A percentile compares a stretch with the other conserved stretches of the same genome.
phyloP scores from a whole-genome alignment of 768 basidiomycete genomes.

The Tylopilus felleus region DNA sequence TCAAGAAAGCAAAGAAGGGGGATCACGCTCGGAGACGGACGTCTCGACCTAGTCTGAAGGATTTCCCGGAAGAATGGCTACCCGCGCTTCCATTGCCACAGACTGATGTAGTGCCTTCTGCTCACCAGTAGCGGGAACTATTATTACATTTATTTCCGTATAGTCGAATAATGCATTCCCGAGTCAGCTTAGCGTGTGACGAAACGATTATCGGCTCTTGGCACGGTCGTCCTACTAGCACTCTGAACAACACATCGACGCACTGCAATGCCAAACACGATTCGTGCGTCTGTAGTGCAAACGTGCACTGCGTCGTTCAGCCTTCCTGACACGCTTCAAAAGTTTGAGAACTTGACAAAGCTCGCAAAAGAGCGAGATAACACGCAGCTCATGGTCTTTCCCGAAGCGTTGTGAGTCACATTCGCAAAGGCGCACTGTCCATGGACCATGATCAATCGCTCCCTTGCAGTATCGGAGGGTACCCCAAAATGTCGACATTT shows the following conservation, averaged over 20 bases:
- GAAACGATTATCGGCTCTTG: not conserved
- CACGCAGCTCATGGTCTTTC: slow-evolving; percentile 51
- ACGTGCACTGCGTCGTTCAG: slow-evolving; percentile 46
- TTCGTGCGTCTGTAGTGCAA: slow-evolving; percentile 53
- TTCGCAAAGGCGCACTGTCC: not conserved
- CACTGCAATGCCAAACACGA: slow-evolving; percentile 27
- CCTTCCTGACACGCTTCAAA: slow-evolving; percentile 44
- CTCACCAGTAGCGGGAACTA: slow-evolving; percentile 9
- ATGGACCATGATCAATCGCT: not conserved
- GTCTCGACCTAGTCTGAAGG: slow-evolving; percentile 62
- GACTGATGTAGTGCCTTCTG: slow-evolving; percentile 3
- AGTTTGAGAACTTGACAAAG: slow-evolving; percentile 44
- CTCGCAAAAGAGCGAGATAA: slow-evolving; percentile 46
- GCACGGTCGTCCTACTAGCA: not conserved
- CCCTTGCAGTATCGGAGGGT: slow-evolving; percentile 51
- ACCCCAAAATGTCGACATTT: slow-evolving; percentile 53
- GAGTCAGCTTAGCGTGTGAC: slow-evolving; percentile 2
- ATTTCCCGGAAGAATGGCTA: slow-evolving; percentile 88
- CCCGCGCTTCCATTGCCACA: slow-evolving; percentile 31
- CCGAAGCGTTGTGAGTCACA: slow-evolving; percentile 51
- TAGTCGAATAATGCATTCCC: not conserved
- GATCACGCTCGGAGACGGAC: slow-evolving; percentile 59
- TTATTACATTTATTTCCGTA: slow-evolving; percentile 4
- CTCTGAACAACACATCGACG: not conserved
- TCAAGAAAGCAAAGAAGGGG: slow-evolving; percentile 68